Evolutionary conservation across 345 rosid species (phyloP), one percentile per base, ranked within the genome.

Genomic region (Microcos paniculata): DNA sequence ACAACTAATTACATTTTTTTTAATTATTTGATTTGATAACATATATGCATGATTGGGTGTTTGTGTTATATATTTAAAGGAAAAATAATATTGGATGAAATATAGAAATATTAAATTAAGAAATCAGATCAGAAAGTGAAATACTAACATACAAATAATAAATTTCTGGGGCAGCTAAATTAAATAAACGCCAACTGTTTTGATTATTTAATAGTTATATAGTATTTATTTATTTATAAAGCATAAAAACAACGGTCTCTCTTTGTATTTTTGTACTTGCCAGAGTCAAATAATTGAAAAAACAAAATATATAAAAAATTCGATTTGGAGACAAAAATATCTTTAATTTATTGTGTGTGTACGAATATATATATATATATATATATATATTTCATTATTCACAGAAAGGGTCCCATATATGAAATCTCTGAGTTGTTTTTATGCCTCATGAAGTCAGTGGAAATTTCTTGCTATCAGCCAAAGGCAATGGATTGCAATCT

Each of bases 391-490:
- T 7, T 16, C 1, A 45, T 67, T 26, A 67, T 24, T 67, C 15
- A 28, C 14, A 46, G 56, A 26, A 67, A 38, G 38, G 71, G 71
- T 16, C 71, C 71, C 71, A 67, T 3, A 26, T 24, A 15, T 51
- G 14, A 67, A 46, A 46, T 67, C 38, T 24, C 13, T 67, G 23
- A 67, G 55, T 67, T 67, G 35, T 59, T 66, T 66, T 45, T 42
- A 13, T 35, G 67, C 67, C 45, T 8, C 42, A 56, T 56, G 61
- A 56, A 56, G 23, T 24, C 6, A 9, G 61, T 56, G 19, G 33
- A 26, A 58, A 58, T 2, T 58, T 24, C 62, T 24, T 11, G 62
- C 62, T 12, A 56, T 24, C 61, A 24, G 31, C 30, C 61, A 56
- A 23, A 56, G 61, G 30, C 61, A 56, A 24, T 26, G 2, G 10